A percentile compares a stretch with the other conserved stretches of the same genome.
These are phyloP conservation scores for Lactarius quietus DNA, from an alignment of 768 basidiomycete species.

Conservation along the genomic window DNA sequence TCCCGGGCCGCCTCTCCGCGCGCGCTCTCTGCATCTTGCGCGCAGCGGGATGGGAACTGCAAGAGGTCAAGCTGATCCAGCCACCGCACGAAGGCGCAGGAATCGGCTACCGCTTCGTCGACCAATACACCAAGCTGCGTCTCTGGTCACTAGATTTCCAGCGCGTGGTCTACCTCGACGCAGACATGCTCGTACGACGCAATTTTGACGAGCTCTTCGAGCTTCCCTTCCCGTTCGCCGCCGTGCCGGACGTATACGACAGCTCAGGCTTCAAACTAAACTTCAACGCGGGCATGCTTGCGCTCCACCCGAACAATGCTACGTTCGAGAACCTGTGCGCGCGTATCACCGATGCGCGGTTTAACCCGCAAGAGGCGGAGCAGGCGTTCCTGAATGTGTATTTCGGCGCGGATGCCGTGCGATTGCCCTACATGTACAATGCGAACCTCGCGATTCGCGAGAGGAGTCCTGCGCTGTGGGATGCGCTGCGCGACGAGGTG, in stretches of 20 bases:
- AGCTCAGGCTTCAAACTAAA: constrained; percentile 35
- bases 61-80: constrained; percentile 36
- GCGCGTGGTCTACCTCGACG: constrained; percentile 39
- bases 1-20: constrained; percentile 37
- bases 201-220: constrained; percentile 46
- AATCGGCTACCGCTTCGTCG: constrained; percentile 36
- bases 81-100: constrained; percentile 40
- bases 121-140: constrained; percentile 44
- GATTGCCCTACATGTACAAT: constrained; percentile 38
- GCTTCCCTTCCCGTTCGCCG: constrained; percentile 40
- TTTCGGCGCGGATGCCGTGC: constrained; percentile 34
- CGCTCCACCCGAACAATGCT: constrained; percentile 32
- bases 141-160: constrained; percentile 40
- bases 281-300: constrained; percentile 40
- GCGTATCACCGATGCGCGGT: constrained; percentile 40
- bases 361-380: constrained; percentile 38
- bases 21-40: constrained; percentile 39
- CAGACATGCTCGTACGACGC: constrained; percentile 41
- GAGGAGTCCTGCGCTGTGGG: constrained; percentile 34
- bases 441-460: constrained; percentile 37
- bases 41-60: constrained; percentile 39
- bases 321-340: constrained; percentile 33
- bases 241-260: constrained; percentile 42
- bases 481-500: constrained; percentile 31
- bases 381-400: constrained; percentile 43